phyloP scores from a whole-genome alignment of 2,329 filamentous ascomycete species.

The Exophiala calicioides region DNA sequence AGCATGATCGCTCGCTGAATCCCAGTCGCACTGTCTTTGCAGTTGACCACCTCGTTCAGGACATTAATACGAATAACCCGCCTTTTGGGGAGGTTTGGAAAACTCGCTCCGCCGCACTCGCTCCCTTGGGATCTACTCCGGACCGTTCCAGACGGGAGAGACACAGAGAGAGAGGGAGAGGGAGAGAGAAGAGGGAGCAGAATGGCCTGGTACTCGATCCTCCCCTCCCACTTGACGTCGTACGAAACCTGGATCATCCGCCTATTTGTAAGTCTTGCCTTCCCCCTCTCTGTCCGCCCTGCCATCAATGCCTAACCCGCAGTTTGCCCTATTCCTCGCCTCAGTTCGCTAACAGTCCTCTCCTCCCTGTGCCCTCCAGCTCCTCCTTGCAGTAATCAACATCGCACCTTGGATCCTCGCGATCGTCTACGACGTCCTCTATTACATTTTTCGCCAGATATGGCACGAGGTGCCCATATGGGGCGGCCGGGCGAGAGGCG shows the following conservation, averaged over 20 bases:
- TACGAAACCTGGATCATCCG: conserved; percentile 65
- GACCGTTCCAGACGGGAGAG: too few species aligned
- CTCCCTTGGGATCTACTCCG: too few species aligned
- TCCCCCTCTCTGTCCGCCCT: neutral
- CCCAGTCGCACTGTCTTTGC: too few species aligned
- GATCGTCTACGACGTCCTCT: conserved; percentile 63
- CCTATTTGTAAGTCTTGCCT: conserved; percentile 56
- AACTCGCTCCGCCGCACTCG: too few species aligned
- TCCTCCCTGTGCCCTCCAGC: conserved; percentile 42
- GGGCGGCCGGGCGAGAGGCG: conserved; percentile 62
- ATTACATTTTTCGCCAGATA: conserved; percentile 61
- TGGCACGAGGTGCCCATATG: conserved; percentile 61
- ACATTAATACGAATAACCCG: too few species aligned
- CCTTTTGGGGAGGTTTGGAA: too few species aligned
- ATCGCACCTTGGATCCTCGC: conserved; percentile 65
- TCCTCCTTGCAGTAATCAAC: conserved; percentile 60
- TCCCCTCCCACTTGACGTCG: conserved; percentile 58
- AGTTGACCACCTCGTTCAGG: conserved; percentile 2
- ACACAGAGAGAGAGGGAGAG: too few species aligned
- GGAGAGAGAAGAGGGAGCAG: too few species aligned
- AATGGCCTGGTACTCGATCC: conserved; percentile 68
- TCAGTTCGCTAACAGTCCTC: neutral
- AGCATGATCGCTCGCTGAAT: neutral
- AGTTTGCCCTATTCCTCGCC: conserved; percentile 9
- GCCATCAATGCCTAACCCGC: neutral